phyloP scores from a whole-genome alignment of 2,329 filamentous ascomycete genomes.

The Fusarium albosuccineum region DNA sequence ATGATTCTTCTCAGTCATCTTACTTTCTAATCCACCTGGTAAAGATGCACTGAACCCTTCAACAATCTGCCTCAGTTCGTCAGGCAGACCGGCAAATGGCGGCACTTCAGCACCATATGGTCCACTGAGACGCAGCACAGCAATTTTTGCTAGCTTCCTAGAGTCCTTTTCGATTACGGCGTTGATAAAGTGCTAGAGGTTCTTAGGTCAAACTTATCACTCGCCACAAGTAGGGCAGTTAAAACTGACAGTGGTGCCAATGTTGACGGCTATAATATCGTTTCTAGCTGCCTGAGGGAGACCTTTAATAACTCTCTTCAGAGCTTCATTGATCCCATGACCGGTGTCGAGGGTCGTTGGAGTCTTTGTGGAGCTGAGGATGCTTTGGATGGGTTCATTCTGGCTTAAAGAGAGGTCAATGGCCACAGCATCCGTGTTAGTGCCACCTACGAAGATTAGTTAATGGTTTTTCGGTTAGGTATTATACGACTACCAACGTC shows the following conservation, averaged over 20 bases:
- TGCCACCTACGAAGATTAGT: slow-evolving; percentile 9
- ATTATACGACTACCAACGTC: slow-evolving; percentile 9
- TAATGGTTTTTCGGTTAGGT: not conserved
- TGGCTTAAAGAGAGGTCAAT: slow-evolving; percentile 11
- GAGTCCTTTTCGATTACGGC: slow-evolving; percentile 59
- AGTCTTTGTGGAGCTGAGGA: slow-evolving; percentile 12
- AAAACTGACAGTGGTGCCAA: slow-evolving; percentile 16
- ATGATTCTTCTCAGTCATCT: slow-evolving; percentile 37
- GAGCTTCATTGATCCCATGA: slow-evolving; percentile 6
- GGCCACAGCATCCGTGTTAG: slow-evolving; percentile 22
- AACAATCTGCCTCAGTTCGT: slow-evolving; percentile 52
- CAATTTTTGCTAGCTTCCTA: slow-evolving; percentile 55
- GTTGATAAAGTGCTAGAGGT: slow-evolving; percentile 57
- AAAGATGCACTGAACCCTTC: slow-evolving; percentile 55
- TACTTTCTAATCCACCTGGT: slow-evolving; percentile 57
- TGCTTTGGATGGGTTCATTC: not conserved
- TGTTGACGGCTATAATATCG: slow-evolving; percentile 15
- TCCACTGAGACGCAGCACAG: slow-evolving; percentile 58
- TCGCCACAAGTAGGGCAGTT: no score
- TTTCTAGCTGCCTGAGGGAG: not conserved
- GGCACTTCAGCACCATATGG: slow-evolving; percentile 55
- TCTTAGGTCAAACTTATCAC: not conserved
- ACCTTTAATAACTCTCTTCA: not conserved
- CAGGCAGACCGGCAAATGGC: slow-evolving; percentile 59
- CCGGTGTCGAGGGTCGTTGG: slow-evolving; percentile 12